Conservation (phyloP, 2,329 filamentous ascomycete genomes). For the Aspergillus novofumigatus region DNA sequence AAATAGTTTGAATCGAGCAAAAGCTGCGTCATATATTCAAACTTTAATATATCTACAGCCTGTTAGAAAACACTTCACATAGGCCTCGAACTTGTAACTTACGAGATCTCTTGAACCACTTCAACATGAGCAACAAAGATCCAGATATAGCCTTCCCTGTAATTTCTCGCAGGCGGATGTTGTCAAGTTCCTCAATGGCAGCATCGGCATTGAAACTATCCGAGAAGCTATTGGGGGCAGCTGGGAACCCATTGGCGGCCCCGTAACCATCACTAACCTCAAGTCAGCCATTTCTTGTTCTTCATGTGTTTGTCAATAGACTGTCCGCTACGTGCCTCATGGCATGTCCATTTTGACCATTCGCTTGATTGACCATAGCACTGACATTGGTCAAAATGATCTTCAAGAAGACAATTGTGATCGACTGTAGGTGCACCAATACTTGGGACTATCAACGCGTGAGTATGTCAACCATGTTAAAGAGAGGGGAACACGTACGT, state of each 20-base stretch:
- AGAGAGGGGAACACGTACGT: constrained; percentile 56
- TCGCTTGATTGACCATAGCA: constrained; percentile 64
- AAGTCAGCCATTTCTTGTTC: neutral
- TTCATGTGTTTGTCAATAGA: neutral
- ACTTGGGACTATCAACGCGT: constrained; percentile 56
- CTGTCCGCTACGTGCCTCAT: constrained; percentile 45
- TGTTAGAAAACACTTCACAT: constrained; percentile 9
- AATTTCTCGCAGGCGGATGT: constrained; percentile 77
- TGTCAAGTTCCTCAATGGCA: constrained; percentile 72
- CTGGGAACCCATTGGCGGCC: constrained; percentile 20
- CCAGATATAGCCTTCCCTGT: constrained; percentile 89
- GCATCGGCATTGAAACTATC: constrained; percentile 29
- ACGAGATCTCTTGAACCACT: constrained; percentile 97
- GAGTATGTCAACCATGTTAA: constrained; percentile 2
- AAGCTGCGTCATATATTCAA: constrained; percentile 91
- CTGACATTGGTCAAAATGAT: constrained; percentile 84
- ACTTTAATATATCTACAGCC: constrained; percentile 76
- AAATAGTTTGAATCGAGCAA: constrained; percentile 93
- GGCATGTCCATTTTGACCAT: constrained; percentile 42
- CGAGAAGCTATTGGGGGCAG: constrained; percentile 15
- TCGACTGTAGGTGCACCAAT: constrained; percentile 81
- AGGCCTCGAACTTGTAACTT: constrained; percentile 37
- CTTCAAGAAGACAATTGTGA: constrained; percentile 89
- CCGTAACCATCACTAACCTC: constrained; percentile 23
- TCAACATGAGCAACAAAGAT: constrained; percentile 78